phyloP scores from a whole-genome alignment of 768 basidiomycete species.

The Termitomyces sp. region DNA sequence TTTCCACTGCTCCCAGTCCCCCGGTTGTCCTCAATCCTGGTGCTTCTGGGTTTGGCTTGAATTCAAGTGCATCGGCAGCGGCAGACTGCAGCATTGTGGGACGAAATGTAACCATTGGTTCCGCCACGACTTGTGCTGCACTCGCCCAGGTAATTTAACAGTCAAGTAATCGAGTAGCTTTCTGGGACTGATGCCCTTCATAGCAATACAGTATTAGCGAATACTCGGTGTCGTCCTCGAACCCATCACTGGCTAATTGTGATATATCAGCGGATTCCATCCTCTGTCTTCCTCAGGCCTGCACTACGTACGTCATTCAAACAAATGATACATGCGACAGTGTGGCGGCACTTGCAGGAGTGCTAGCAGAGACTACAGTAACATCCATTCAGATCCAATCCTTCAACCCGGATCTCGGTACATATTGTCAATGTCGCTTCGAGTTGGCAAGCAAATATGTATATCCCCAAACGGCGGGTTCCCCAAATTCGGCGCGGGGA shows the following conservation, averaged over 20 bases:
- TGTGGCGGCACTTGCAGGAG: neutral
- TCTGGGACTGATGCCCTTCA: neutral
- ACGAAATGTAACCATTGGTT: neutral
- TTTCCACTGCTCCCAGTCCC: neutral
- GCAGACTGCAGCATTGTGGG: neutral
- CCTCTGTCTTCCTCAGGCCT: neutral
- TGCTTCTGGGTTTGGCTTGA: neutral
- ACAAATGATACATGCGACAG: neutral
- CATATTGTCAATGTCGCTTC: neutral
- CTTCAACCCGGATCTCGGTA: neutral
- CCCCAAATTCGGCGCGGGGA: neutral
- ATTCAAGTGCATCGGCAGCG: neutral
- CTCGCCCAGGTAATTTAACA: neutral
- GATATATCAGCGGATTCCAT: neutral
- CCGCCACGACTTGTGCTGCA: neutral
- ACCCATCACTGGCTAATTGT: neutral
- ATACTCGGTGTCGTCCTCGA: neutral
- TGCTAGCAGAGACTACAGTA: neutral
- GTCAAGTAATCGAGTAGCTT: neutral
- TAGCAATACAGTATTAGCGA: constrained; percentile 1
- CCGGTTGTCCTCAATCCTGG: neutral
- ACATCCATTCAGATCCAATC: neutral
- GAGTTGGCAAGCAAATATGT: neutral
- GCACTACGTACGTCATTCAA: neutral
- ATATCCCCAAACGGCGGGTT: neutral